Percentiles rank a stretch among this genome's conserved stretches.
phyloP scores from a whole-genome alignment of 164 flowering plant genomes.

The Buxus sempervirens region DNA sequence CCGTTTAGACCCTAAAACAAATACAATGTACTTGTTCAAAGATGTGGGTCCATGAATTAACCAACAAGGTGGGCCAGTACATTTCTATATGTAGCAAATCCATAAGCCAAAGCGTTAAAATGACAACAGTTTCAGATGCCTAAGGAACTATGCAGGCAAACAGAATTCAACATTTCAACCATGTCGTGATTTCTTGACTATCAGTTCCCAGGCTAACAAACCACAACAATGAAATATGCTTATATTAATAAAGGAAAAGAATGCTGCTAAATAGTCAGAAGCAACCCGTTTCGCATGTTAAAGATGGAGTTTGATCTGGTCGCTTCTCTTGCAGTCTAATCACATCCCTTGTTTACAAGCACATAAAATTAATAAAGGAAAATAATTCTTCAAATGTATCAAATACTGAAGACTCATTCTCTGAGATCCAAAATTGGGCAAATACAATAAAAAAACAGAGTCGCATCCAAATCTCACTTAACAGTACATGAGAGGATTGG shows the following conservation, averaged over 20 bases:
- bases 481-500: too few relatives aligned
- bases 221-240: background rate
- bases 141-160: background rate
- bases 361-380: too few relatives aligned
- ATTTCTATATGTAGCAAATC: background rate
- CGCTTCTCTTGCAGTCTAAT: too few relatives aligned
- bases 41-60: background rate
- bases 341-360: too few relatives aligned
- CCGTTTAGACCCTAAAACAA: too few relatives aligned
- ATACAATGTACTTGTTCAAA: background rate
- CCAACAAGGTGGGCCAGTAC: too few relatives aligned
- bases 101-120: background rate
- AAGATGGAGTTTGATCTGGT: too few relatives aligned
- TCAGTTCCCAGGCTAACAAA: background rate
- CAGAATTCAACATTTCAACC: background rate
- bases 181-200: background rate
- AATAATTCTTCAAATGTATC: too few relatives aligned
- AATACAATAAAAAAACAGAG: too few relatives aligned
- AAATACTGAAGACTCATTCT: too few relatives aligned
- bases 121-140: background rate
- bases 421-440: too few relatives aligned
- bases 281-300: background rate
- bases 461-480: too few relatives aligned
- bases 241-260: background rate
- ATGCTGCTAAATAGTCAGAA: background rate